Conservation (phyloP, 345 rosid species). For the Mallotus nudiflorus region DNA sequence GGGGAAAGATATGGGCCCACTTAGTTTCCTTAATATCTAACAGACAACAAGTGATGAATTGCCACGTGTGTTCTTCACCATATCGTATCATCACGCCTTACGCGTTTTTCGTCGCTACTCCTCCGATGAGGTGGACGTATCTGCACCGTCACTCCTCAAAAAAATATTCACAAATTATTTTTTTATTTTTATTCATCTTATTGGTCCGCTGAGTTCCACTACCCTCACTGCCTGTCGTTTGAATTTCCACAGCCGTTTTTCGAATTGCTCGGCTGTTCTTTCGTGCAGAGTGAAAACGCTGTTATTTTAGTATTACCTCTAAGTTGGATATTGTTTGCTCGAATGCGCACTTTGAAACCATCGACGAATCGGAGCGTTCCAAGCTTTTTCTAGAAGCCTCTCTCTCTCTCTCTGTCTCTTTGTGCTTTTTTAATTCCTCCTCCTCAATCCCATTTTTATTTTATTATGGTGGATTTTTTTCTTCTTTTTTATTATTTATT, state of each 20-base stretch:
- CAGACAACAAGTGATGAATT: not conserved
- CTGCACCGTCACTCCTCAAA: constrained; percentile 44
- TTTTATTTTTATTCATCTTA: no score
- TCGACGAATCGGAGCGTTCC: constrained; percentile 20
- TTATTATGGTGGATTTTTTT: no score
- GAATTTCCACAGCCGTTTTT: not conserved
- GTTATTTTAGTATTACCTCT: not conserved
- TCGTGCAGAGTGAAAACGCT: not conserved
- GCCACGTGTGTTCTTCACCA: constrained; percentile 28
- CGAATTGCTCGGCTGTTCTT: not conserved
- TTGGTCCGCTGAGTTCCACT: not conserved
- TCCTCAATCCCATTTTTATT: not conserved
- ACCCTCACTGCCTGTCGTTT: not conserved
- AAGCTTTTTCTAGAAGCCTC: constrained; percentile 8
- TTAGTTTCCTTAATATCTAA: constrained; percentile 18
- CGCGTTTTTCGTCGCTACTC: constrained; percentile 45
- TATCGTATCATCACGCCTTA: constrained; percentile 45
- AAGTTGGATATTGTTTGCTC: constrained; percentile 14
- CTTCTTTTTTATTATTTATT: no score
- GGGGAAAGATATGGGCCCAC: constrained; percentile 20
- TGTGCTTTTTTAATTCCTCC: not conserved
- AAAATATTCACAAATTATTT: not conserved
- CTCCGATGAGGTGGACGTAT: constrained; percentile 55
- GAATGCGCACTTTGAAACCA: constrained; percentile 14
- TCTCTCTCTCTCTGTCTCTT: not conserved